Base-by-base conservation (phyloP, 129 eudicot species). In the Cynara cardunculus region DNA sequence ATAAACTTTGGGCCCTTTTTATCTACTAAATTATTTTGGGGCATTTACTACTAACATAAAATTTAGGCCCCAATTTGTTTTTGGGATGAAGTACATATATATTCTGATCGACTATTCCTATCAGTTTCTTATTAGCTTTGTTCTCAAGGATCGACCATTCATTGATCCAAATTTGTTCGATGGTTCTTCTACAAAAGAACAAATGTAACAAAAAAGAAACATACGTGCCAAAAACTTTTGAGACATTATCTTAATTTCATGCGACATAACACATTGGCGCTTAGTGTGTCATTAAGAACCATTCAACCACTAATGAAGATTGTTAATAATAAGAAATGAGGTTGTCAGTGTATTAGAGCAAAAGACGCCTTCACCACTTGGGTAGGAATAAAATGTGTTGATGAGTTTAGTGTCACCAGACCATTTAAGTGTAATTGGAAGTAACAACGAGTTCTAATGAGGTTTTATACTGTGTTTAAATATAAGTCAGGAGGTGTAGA, bases 151-250 rank as follows among this genome's bases (percentile, higher is more conserved):
- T 30, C 14, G 41, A 32, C 7, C 30, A 75, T 75, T 69, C 14
- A 4, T 27, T 2, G 27, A 22, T 25, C 75, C 12, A 78, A 41
- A 66, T 39, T 78, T 67, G 69, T 44, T 41, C 24, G 13, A 78
- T 78, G 53, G 31, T 31, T 35, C 82, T 44, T 69, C 46, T 26
- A 10, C 41, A 27, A 78, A 25, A 68, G 6, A 78, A 35, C 41
- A 28, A 28, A 28, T 26, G 49, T 30, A 69, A 78, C 68, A 78
- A n/a, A 78, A 41, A 28, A 13, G 44, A 67, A 69, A 67, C 46
- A 67, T 27, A 35, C 1, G 41, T 35, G 64, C 66, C 64, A 69
- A n/a, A 53, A 39, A 8, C 28, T 44, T 26, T 69, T 31, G 18
- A 28, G 53, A 78, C 31, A 78, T 21, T 44, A 13, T 7, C 3